A percentile compares a stretch with the other conserved stretches of the same genome.
Conservation (phyloP, 2,329 filamentous ascomycete species). For the Penicillium hordei region DNA sequence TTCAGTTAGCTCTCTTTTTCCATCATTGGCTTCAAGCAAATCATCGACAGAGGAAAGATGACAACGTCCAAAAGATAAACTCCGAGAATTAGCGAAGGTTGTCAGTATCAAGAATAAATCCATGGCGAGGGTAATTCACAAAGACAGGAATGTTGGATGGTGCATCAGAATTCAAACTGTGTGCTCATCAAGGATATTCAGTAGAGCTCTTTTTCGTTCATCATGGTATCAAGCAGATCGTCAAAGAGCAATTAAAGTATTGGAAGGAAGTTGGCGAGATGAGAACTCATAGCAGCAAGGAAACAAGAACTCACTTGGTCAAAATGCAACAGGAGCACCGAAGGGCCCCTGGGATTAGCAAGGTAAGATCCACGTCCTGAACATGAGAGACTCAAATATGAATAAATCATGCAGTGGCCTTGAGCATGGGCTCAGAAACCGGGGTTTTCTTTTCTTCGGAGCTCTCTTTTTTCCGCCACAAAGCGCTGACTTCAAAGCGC, state of each 20-base stretch:
- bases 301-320: background rate
- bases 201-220: background rate
- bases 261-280: background rate
- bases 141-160: background rate
- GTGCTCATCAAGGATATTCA: background rate
- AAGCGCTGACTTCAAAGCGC: background rate
- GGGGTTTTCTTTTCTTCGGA: background rate
- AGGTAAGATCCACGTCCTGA: too few relatives aligned
- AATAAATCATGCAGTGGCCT: background rate
- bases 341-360: background rate
- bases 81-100: background rate
- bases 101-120: background rate
- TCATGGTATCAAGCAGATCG: background rate
- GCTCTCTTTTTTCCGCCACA: background rate
- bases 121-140: background rate
- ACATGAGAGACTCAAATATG: background rate
- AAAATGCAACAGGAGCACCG: background rate
- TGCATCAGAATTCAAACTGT: background rate
- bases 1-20: background rate
- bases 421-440: background rate
- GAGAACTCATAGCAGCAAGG: background rate
- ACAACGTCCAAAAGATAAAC: background rate
- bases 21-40: background rate
- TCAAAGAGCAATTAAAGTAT: background rate
- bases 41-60: background rate